phyloP scores from a whole-genome alignment of 2,329 filamentous ascomycete species.

The Lachnellula cervina region DNA sequence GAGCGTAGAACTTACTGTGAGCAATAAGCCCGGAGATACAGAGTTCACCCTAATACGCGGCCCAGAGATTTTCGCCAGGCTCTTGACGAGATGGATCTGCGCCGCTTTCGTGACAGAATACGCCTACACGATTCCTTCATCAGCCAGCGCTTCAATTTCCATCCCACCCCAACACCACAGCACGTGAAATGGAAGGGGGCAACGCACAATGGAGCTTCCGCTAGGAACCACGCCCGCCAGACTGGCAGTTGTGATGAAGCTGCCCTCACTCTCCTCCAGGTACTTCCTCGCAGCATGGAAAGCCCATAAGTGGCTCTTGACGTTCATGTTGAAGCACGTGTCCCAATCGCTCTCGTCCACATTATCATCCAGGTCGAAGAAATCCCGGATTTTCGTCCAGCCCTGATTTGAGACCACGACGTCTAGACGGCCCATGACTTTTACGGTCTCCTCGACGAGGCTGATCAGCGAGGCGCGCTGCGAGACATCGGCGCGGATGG shows the following conservation, averaged over 20 bases:
- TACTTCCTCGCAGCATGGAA: constrained; percentile 50
- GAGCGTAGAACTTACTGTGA: constrained; percentile 36
- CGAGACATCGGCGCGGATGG: constrained; percentile 64
- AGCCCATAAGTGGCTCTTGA: constrained; percentile 57
- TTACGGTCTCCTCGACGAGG: constrained; percentile 55
- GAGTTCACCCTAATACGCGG: constrained; percentile 56
- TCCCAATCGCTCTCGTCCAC: constrained; percentile 57
- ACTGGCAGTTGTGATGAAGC: constrained; percentile 60
- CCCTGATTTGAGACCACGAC: constrained; percentile 71
- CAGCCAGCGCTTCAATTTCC: no score
- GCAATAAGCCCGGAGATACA: constrained; percentile 49
- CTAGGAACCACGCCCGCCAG: constrained; percentile 59
- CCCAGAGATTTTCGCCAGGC: constrained; percentile 47
- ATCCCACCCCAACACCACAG: no score
- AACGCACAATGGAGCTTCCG: constrained; percentile 52
- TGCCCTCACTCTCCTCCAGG: constrained; percentile 52
- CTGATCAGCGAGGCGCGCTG: constrained; percentile 52
- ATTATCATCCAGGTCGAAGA: constrained; percentile 47
- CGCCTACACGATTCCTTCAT: constrained; percentile 56
- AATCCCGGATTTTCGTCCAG: constrained; percentile 45
- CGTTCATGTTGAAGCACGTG: constrained; percentile 54
- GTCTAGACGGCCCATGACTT: constrained; percentile 65
- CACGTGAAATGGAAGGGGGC: no score
- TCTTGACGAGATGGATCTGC: constrained; percentile 54
- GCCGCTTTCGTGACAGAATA: constrained; percentile 77